phyloP scores from a whole-genome alignment of 306 rosid genomes.

The Sechiopsis laciniata region DNA sequence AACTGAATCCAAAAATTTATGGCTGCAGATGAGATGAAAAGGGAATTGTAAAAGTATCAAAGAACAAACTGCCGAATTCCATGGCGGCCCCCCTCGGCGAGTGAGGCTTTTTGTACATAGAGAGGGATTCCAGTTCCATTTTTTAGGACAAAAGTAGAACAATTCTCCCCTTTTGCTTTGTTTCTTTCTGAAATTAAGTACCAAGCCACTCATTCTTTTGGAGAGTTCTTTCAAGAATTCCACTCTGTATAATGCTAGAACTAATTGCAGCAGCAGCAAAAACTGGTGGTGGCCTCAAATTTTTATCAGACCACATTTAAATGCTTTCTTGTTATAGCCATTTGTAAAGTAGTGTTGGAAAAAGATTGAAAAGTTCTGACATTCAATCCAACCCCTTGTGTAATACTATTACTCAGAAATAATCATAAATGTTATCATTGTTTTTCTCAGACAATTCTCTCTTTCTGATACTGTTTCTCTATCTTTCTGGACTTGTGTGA shows the following conservation, averaged over 20 bases:
- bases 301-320: constrained; percentile 21
- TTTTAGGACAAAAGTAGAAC: constrained; percentile 30
- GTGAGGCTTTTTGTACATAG: constrained; percentile 45
- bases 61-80: constrained; percentile 26
- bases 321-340: constrained; percentile 15
- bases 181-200: constrained; percentile 26
- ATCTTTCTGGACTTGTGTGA: neutral
- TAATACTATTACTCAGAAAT: constrained; percentile 26
- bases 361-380: constrained; percentile 23
- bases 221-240: constrained; percentile 38
- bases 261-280: constrained; percentile 19
- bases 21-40: constrained; percentile 43
- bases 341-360: constrained; percentile 26
- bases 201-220: constrained; percentile 41
- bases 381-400: constrained; percentile 35
- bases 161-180: constrained; percentile 14
- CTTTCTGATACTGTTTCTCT: neutral
- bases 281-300: constrained; percentile 18
- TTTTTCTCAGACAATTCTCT: neutral
- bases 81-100: constrained; percentile 26
- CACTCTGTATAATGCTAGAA: constrained; percentile 27
- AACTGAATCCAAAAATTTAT: constrained; percentile 10
- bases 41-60: constrained; percentile 31
- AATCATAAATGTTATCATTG: constrained; percentile 27
- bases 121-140: constrained; percentile 32